These are phyloP conservation scores for Pleurotus tuber-regium DNA, from an alignment of 768 basidiomycete species.

Conservation along the genomic window DNA sequence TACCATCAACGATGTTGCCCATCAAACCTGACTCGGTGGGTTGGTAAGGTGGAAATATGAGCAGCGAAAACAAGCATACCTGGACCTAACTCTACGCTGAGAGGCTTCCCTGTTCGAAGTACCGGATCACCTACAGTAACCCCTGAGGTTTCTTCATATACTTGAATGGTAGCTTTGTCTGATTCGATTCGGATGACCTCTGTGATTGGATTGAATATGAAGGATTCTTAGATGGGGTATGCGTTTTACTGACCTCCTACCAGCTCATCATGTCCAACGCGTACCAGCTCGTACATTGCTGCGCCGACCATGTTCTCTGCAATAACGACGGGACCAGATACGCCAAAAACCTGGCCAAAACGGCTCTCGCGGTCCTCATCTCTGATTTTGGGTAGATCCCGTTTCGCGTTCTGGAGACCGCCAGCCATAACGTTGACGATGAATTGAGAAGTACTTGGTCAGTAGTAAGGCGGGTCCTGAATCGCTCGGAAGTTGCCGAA, in stretches of 20 bases:
- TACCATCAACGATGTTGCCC: conserved; percentile 99
- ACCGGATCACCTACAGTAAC: conserved; percentile 99
- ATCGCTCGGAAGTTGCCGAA: conserved; percentile 10
- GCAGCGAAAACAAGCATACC: conserved; percentile 48
- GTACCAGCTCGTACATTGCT: conserved; percentile 97
- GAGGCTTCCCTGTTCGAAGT: conserved; percentile 93
- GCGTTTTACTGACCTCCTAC: conserved; percentile 75
- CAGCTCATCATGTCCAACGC: conserved; percentile 97
- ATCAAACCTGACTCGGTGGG: conserved; percentile 68
- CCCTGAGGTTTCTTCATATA: conserved; percentile 99
- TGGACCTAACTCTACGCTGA: conserved; percentile 96
- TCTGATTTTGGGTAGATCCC: conserved; percentile 80
- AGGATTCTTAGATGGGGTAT: not conserved
- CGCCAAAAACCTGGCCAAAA: conserved; percentile 89
- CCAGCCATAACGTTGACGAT: conserved; percentile 71
- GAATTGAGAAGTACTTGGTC: conserved; percentile 15
- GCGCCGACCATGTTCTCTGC: conserved; percentile 94
- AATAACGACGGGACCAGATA: conserved; percentile 98
- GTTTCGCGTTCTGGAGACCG: conserved; percentile 87
- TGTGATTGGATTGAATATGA: conserved; percentile 25
- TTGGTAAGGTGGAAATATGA: not conserved
- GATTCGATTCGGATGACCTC: conserved; percentile 99
- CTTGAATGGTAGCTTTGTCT: conserved; percentile 98
- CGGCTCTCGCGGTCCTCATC: conserved; percentile 89
- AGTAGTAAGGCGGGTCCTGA: conserved; percentile 10